Evolutionary conservation across 2,329 filamentous ascomycete genomes (phyloP), one percentile per base, ranked within the genome.

Genomic region (Xylaria sp.): DNA sequence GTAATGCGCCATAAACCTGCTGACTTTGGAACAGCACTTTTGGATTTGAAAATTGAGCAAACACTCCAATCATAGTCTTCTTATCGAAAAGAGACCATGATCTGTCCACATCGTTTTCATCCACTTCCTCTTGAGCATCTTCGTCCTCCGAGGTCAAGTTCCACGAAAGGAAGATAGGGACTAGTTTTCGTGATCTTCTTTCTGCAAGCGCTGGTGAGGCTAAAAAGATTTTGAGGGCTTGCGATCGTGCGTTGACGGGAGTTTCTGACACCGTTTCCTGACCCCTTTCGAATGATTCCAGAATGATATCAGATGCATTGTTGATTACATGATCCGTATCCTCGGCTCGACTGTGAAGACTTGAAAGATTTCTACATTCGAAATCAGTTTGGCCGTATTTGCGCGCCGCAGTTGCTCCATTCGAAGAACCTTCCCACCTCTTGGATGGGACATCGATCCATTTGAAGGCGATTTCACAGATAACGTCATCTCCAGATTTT

Each of bases 111-210:
- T 56, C 36, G 12, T 67, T 46, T 32, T 66, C 72, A 2, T 66
- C 70, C 18, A 50, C n/a, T 41, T 74, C 72, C 2, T 73, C 74
- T 20, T 68, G 56, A 4, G 58, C 72, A 34, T 81, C 76, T 25
- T 81, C 80, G 67, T 82, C 81, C n/a, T 83, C 84, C 9, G 84
- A 82, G 15, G 86, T 84, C 7, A 82, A 82, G n/a, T 89, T 89
- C 93, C 95, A 97, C 20, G 89, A 87, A 7, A 99, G 83, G 43
- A 99, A 91, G 69, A 95, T 87, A 1, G 97, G 96, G 0, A 98
- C 92, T 28, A 99, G 84, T 71, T 90, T 87, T 39, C 94, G 91
- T 9, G 95, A 97, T 39, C 90, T 87, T 78, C 92, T 97, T 80
- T 99, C 96, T 0, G 93, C 94, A 55, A 97, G 81, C 12, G 86